phyloP scores from a whole-genome alignment of 2,329 filamentous ascomycete species.

The Neopestalotiopsis clavispora region DNA sequence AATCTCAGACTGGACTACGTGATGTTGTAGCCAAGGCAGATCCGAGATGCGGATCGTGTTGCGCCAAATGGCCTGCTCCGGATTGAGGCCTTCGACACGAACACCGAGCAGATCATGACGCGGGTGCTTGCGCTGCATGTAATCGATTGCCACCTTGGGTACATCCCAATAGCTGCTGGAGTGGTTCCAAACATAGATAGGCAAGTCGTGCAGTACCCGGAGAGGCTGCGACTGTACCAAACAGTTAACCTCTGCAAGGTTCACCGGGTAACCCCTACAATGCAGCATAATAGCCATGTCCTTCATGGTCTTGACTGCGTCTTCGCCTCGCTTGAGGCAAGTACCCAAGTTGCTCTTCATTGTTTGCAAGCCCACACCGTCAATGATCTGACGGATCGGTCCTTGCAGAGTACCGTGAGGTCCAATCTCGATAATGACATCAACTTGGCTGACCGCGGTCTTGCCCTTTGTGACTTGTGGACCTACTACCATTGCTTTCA shows the following conservation, averaged over 20 bases:
- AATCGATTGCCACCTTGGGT: slow-evolving; percentile 28
- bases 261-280: slow-evolving; percentile 21
- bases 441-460: slow-evolving; percentile 21
- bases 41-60: slow-evolving; percentile 27
- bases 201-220: slow-evolving; percentile 26
- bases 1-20: slow-evolving; percentile 24
- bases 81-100: slow-evolving; percentile 21
- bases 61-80: slow-evolving; percentile 27
- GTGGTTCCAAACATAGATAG: slow-evolving; percentile 36
- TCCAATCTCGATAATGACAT: slow-evolving; percentile 14
- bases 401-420: slow-evolving; percentile 15
- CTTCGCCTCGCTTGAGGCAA: slow-evolving; percentile 21
- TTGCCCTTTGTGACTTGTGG: slow-evolving; percentile 22
- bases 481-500: slow-evolving; percentile 41
- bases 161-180: slow-evolving; percentile 28
- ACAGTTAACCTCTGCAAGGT: slow-evolving; percentile 25
- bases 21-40: slow-evolving; percentile 25
- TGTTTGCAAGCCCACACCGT: slow-evolving; percentile 6
- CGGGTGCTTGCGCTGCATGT: slow-evolving; percentile 24
- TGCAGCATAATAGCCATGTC: slow-evolving; percentile 5
- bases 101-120: slow-evolving; percentile 33
- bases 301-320: slow-evolving; percentile 33
- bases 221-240: slow-evolving; percentile 15
- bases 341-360: slow-evolving; percentile 6
- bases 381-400: slow-evolving; percentile 26